Base-by-base conservation (phyloP, 2,329 filamentous ascomycete genomes). In the Fusarium oxysporum region DNA sequence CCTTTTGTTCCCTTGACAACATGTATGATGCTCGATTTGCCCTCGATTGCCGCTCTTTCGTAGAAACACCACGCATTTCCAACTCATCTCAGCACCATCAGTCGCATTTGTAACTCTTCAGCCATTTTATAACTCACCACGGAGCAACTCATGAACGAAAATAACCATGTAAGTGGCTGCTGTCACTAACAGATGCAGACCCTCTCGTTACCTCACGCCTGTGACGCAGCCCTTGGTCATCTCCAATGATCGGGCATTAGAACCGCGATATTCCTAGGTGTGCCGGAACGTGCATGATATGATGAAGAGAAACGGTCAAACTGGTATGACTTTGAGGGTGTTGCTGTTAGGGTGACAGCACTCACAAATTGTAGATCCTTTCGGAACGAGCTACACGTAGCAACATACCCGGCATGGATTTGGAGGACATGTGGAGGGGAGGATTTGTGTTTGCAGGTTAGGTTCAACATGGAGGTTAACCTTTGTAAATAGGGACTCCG, bases 21-120 rank as follows among this genome's bases (percentile, higher is more conserved):
- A 30, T 68, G 12, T 79, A 85, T 86, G 78, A 90, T 88, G 21
- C 83, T 86, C 28, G 84, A 82, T 14, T 85, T 86, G 3, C 75
- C 62, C 4, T 79, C 79, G 21, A 81, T 80, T 3, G 85, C 81
- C 32, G 14, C 21, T 37, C 40, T 23, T 51, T 57, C 21, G 32
- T 45, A 41, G 28, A 61, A 48, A 35, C 30, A n/a, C 21, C 44
- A 35, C 53, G 33, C 38, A 41, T 37, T 35, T 35, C 23, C 54
- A 33, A 78, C 90, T 89, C 65, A 82, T 77, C 12, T 82, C 78
- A 57, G 85, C 84, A 17, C 80, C 73, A 21, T 85, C 85, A 82
- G 66, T 88, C 87, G 63, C 91, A 84, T 56, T 85, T 83, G 79
- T 86, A 88, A 79, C 87, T 87, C 55, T 77, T 79, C n/a, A 59